Percentiles rank a stretch among this genome's conserved stretches.
Conservation (phyloP, 495 filamentous ascomycete genomes). For the Tetracladium setigerum region DNA sequence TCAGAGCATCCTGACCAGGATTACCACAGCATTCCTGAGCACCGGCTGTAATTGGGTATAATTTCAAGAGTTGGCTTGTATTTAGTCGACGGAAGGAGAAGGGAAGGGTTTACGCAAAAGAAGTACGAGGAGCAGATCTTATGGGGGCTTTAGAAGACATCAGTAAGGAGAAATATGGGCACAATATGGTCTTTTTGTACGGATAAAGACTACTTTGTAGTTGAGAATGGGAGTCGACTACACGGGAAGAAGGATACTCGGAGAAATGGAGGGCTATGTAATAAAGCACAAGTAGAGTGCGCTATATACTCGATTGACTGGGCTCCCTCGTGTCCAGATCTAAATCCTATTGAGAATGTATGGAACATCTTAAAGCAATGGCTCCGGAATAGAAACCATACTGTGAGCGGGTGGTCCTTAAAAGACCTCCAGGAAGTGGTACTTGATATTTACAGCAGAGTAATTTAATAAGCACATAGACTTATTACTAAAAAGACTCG, state of each 20-base stretch:
- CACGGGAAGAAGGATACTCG: slow-evolving; percentile 3
- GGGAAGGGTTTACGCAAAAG: slow-evolving; percentile 6
- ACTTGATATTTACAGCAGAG: slow-evolving; percentile 6
- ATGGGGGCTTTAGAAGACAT: background rate
- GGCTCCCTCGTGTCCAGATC: slow-evolving; percentile 3
- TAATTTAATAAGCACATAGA: slow-evolving; percentile 10
- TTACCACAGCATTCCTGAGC: too few relatives aligned
- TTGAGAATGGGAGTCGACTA: background rate
- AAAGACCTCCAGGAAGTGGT: slow-evolving; percentile 5
- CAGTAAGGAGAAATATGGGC: background rate
- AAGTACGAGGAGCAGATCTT: slow-evolving; percentile 4
- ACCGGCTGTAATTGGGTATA: slow-evolving; percentile 2
- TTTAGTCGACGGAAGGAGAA: slow-evolving; percentile 1
- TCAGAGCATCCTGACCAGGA: too few relatives aligned
- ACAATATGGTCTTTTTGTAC: too few relatives aligned
- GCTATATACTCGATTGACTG: slow-evolving; percentile 6
- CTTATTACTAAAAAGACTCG: slow-evolving; percentile 3
- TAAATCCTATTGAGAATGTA: slow-evolving; percentile 10
- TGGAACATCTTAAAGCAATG: slow-evolving; percentile 7
- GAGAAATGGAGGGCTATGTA: slow-evolving; percentile 2
- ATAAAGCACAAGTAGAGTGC: slow-evolving; percentile 5
- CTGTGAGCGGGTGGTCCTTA: slow-evolving; percentile 1
- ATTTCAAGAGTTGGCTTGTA: background rate
- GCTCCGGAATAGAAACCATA: slow-evolving; percentile 1
- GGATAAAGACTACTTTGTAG: background rate